phyloP scores from a whole-genome alignment of 2,329 filamentous ascomycete genomes.

The Fusarium domesticum region DNA sequence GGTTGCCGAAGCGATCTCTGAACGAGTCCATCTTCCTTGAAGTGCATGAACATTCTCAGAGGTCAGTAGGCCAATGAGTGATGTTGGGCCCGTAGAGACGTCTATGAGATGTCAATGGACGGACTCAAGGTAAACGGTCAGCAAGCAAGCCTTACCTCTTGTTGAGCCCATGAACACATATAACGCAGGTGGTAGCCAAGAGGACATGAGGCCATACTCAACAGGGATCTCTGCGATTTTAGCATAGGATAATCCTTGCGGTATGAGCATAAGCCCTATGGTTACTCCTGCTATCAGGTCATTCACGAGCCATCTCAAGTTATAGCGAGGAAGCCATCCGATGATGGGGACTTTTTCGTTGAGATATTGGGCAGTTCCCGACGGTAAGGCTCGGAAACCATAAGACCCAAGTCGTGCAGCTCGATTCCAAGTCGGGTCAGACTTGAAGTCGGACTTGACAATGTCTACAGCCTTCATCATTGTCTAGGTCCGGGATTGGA shows the following conservation, averaged over 20 bases:
- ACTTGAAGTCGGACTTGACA: constrained; percentile 16
- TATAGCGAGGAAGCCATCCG: constrained; percentile 61
- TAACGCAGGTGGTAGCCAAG: constrained; percentile 55
- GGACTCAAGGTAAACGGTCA: too few species aligned
- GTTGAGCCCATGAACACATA: constrained; percentile 61
- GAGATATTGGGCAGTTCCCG: constrained; percentile 53
- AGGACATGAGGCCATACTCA: constrained; percentile 58
- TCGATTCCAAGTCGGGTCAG: constrained; percentile 27
- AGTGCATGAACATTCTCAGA: constrained; percentile 57
- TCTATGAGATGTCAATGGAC: too few species aligned
- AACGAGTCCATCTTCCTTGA: constrained; percentile 48
- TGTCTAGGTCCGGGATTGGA: too few species aligned
- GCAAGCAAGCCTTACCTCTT: constrained; percentile 44
- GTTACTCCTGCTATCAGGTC: constrained; percentile 62
- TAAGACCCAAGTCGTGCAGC: constrained; percentile 14
- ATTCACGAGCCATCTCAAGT: constrained; percentile 58
- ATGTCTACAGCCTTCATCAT: constrained; percentile 24
- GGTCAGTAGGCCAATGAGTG: constrained; percentile 61
- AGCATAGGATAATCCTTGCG: constrained; percentile 60
- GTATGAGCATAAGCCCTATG: constrained; percentile 58
- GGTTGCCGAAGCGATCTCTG: constrained; percentile 58
- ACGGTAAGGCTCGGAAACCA: constrained; percentile 42
- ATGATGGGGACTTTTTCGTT: constrained; percentile 60
- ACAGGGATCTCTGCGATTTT: constrained; percentile 61
- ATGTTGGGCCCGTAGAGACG: constrained; percentile 62